Percentiles rank a stretch among this genome's conserved stretches.
phyloP scores from a whole-genome alignment of 352 stramenopile species.

The Elongisporangium senticosum region DNA sequence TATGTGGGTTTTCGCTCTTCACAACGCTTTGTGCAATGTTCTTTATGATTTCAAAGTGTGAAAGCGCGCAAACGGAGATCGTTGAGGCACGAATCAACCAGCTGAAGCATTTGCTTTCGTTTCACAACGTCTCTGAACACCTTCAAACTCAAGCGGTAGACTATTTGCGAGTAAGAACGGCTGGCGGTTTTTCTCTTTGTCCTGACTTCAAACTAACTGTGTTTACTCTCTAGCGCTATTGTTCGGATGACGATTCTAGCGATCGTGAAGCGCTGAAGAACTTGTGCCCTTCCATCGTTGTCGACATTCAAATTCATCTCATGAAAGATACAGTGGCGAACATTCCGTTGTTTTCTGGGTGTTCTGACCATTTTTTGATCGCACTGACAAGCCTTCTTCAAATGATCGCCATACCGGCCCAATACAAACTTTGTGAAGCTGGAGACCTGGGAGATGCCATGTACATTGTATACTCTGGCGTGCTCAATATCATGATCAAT shows the following conservation, averaged over 20 bases:
- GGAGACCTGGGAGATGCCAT: constrained; percentile 40
- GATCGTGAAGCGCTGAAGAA: constrained; percentile 33
- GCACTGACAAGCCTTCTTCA: constrained; percentile 40
- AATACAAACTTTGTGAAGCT: constrained; percentile 27
- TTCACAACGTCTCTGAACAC: constrained; percentile 34
- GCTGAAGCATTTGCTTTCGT: constrained; percentile 47
- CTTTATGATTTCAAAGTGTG: constrained; percentile 66
- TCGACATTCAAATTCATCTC: constrained; percentile 46
- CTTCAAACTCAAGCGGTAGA: constrained; percentile 35
- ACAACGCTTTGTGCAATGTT: constrained; percentile 55
- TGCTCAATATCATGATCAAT: constrained; percentile 34
- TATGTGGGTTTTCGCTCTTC: constrained; percentile 52
- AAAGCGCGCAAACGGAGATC: constrained; percentile 33
- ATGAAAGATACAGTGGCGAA: constrained; percentile 28
- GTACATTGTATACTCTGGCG: constrained; percentile 44
- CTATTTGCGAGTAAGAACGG: constrained; percentile 28
- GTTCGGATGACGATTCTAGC: constrained; percentile 38
- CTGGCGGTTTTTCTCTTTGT: neutral
- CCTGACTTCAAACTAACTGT: neutral
- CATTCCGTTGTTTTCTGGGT: constrained; percentile 36
- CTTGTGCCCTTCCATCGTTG: constrained; percentile 42
- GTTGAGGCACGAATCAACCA: constrained; percentile 50
- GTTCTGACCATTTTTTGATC: constrained; percentile 33
- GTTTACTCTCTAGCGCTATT: constrained; percentile 20
- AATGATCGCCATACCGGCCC: constrained; percentile 32